Percentiles rank a stretch among this genome's conserved stretches.
phyloP scores from a whole-genome alignment of 2,329 filamentous ascomycete species.

The Zopfia rhizophila region DNA sequence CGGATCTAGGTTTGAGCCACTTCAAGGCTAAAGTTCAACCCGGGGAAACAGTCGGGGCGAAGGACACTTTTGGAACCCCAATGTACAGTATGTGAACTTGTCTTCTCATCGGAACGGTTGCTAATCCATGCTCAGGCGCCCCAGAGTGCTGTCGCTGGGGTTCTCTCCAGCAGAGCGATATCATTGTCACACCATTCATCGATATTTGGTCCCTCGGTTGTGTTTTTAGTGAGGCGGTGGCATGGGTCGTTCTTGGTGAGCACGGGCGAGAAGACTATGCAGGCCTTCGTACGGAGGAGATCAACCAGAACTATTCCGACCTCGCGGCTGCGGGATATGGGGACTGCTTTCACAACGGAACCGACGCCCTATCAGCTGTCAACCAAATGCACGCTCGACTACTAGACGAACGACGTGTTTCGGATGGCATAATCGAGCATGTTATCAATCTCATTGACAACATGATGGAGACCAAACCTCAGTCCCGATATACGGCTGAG shows the following conservation, averaged over 20 bases:
- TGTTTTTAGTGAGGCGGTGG: constrained; percentile 31
- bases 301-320: not conserved
- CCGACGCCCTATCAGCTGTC: constrained; percentile 14
- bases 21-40: constrained; percentile 25
- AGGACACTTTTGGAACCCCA: constrained; percentile 41
- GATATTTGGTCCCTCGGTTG: constrained; percentile 54
- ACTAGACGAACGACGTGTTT: not conserved
- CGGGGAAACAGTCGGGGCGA: not conserved
- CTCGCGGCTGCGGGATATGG: constrained; percentile 17
- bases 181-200: constrained; percentile 36
- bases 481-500: too few species aligned
- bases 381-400: constrained; percentile 13
- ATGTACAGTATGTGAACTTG: constrained; percentile 49
- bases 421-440: constrained; percentile 5
- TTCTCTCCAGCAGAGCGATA: constrained; percentile 5
- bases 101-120: too few species aligned
- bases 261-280: constrained; percentile 25
- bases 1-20: constrained; percentile 50
- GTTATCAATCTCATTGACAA: constrained; percentile 12
- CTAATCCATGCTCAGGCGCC: constrained; percentile 24
- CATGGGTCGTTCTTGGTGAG: constrained; percentile 30
- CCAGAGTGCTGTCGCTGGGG: constrained; percentile 30
- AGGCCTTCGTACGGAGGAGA: constrained; percentile 7
- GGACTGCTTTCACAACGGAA: constrained; percentile 32
- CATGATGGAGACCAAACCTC: too few species aligned